phyloP scores from a whole-genome alignment of 164 flowering plant species.

The Kingdonia uniflora region DNA sequence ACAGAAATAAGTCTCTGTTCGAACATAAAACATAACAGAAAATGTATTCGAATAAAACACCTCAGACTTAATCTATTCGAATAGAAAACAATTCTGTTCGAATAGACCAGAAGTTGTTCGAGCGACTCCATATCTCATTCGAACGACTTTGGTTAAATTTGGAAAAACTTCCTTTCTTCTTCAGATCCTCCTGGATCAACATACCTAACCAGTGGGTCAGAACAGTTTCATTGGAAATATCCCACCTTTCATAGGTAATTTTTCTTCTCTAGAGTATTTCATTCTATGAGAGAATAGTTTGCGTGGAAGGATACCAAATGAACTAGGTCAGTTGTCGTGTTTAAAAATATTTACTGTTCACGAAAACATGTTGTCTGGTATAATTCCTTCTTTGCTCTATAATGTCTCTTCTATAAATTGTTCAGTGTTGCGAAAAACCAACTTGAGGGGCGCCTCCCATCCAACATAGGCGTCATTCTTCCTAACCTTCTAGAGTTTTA shows the following conservation, averaged over 20 bases:
- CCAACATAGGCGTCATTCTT: neutral
- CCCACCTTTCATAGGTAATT: neutral
- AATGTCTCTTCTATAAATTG: neutral
- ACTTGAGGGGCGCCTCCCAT: neutral
- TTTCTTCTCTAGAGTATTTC: neutral
- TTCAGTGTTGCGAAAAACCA: neutral
- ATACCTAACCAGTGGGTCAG: neutral
- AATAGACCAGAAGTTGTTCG: no score
- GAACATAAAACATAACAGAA: no score
- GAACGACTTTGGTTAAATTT: no score
- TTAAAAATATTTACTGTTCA: neutral
- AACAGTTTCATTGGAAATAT: neutral
- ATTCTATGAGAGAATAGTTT: neutral
- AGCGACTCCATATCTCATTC: no score
- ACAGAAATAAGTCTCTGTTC: no score
- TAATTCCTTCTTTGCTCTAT: neutral
- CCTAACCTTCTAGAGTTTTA: neutral
- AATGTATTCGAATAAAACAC: no score
- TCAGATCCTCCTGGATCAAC: no score
- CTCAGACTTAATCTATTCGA: no score
- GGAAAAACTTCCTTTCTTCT: no score
- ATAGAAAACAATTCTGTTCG: no score
- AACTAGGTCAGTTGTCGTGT: neutral
- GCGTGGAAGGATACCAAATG: neutral
- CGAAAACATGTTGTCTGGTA: neutral